Conservation (phyloP, 495 filamentous ascomycete species). For the Thermochaetoides thermophila region DNA sequence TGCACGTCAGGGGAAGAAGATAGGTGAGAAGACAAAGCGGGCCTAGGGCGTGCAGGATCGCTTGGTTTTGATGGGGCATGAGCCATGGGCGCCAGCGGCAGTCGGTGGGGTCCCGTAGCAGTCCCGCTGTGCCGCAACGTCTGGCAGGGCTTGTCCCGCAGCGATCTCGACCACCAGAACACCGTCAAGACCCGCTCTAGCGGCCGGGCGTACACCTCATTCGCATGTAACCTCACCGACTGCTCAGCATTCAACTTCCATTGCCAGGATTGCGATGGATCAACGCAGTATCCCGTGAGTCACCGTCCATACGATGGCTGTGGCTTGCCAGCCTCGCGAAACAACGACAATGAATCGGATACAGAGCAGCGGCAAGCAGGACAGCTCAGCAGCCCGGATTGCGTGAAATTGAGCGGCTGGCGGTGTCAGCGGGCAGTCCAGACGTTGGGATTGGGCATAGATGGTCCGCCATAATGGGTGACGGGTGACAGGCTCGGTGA, state of each 20-base stretch:
- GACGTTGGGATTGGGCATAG: too few species aligned
- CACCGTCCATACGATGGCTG: too few species aligned
- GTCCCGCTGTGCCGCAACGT: background rate
- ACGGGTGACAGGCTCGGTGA: too few species aligned
- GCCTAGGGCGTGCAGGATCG: slow-evolving; percentile 14
- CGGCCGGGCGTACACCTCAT: background rate
- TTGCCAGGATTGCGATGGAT: background rate
- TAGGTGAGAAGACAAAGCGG: slow-evolving; percentile 7
- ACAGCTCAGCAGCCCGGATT: too few species aligned
- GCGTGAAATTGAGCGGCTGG: too few species aligned
- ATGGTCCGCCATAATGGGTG: too few species aligned
- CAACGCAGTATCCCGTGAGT: too few species aligned
- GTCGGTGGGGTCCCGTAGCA: background rate
- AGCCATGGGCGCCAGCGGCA: background rate
- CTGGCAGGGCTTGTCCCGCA: too few species aligned
- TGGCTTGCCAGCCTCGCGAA: background rate
- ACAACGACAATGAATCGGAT: background rate
- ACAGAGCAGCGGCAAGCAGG: background rate
- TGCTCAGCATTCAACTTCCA: too few species aligned
- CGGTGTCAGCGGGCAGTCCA: too few species aligned
- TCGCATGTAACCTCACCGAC: slow-evolving; percentile 4
- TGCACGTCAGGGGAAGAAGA: slow-evolving; percentile 7
- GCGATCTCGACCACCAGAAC: too few species aligned
- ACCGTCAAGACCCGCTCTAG: too few species aligned
- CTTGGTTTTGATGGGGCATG: slow-evolving; percentile 9